Evolutionary conservation across 2,329 filamentous ascomycete genomes (phyloP).

Genomic region (Calonectria naviculata): DNA sequence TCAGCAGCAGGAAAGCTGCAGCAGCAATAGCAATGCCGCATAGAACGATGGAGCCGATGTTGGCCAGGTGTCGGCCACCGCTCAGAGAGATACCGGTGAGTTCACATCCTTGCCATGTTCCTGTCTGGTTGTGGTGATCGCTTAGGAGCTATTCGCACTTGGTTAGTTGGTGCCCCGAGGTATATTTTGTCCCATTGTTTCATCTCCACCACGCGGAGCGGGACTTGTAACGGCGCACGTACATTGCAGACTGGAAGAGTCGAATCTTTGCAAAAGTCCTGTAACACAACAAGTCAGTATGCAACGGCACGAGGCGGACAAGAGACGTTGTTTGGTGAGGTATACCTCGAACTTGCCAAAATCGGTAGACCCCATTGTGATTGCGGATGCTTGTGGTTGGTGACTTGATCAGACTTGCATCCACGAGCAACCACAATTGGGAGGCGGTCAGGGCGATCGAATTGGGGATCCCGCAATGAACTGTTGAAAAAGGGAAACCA

Average conservation of each 20-base stretch:
- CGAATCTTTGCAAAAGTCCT: conserved; percentile 88
- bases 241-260: conserved; percentile 89
- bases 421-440: conserved; percentile 41
- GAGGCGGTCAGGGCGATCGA: conserved; percentile 16
- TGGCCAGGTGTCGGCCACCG: conserved; percentile 75
- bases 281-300: conserved; percentile 41
- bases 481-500: neutral
- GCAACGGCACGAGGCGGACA: conserved; percentile 17
- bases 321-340: conserved; percentile 15
- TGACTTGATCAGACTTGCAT: conserved; percentile 38
- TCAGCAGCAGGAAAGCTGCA: conserved; percentile 75
- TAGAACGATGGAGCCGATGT: conserved; percentile 92
- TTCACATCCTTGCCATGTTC: conserved; percentile 76
- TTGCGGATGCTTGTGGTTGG: conserved; percentile 40
- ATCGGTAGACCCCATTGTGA: conserved; percentile 68
- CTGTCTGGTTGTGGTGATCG: conserved; percentile 70
- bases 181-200: conserved; percentile 20
- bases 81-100: conserved; percentile 81
- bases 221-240: conserved; percentile 51
- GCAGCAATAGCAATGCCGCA: conserved; percentile 80
- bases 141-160: conserved; percentile 53
- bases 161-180: conserved; percentile 30
- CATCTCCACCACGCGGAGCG: conserved; percentile 26
- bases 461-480: conserved; percentile 21
- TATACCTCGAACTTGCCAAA: conserved; percentile 71